Conservation (phyloP, 768 basidiomycete genomes). For the Podaxis sp. region DNA sequence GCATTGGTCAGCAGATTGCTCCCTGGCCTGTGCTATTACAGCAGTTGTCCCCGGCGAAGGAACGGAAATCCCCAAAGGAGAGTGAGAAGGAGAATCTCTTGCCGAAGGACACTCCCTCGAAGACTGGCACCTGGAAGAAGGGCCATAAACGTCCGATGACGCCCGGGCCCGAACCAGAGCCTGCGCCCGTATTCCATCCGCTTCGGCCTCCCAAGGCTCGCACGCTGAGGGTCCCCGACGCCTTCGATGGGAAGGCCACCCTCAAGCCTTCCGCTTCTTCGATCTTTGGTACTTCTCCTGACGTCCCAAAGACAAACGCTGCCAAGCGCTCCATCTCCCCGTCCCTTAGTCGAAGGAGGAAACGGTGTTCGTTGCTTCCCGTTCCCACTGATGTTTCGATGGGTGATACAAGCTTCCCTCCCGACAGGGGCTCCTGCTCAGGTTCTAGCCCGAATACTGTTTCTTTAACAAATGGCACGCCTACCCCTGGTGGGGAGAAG, state of each 20-base stretch:
- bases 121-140: conserved; percentile 13
- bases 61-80: background rate
- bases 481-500: conserved; percentile 33
- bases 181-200: conserved; percentile 54
- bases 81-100: conserved; percentile 18
- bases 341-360: conserved; percentile 6
- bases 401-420: conserved; percentile 2
- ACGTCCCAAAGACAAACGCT: background rate
- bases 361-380: conserved; percentile 8
- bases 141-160: conserved; percentile 52
- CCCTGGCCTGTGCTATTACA: conserved; percentile 51
- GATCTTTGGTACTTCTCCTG: background rate
- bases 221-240: conserved; percentile 9
- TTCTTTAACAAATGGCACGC: conserved; percentile 16
- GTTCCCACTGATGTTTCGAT: conserved; percentile 1
- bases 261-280: conserved; percentile 3
- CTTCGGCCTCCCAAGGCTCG: conserved; percentile 44
- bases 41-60: conserved; percentile 19
- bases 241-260: conserved; percentile 3
- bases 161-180: conserved; percentile 55
- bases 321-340: conserved; percentile 3
- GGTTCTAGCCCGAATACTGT: background rate
- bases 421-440: background rate
- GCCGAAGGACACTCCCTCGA: conserved; percentile 14
- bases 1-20: conserved; percentile 54